A percentile compares a stretch with the other conserved stretches of the same genome.
Evolutionary conservation across 2,329 filamentous ascomycete species (phyloP).

Genomic region (Plenodomus lindquistii): DNA sequence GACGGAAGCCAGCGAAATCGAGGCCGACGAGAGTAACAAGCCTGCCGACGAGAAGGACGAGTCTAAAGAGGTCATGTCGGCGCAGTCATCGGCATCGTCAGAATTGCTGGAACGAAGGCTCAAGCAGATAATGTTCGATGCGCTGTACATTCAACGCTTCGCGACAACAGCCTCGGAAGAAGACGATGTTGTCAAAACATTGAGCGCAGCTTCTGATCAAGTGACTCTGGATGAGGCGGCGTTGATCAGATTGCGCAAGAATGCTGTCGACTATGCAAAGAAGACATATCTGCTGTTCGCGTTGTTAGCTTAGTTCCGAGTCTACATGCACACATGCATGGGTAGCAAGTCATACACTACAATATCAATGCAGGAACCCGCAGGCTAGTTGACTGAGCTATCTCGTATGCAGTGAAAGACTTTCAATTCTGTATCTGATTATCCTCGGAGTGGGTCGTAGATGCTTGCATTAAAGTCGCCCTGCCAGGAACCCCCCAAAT

Average conservation of each 20-base stretch:
- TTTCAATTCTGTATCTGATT: not conserved
- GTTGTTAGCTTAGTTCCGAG: constrained; percentile 54
- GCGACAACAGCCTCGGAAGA: constrained; percentile 10
- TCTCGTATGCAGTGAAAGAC: not conserved
- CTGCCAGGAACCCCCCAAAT: not conserved
- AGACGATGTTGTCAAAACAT: not conserved
- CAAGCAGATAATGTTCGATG: constrained; percentile 50
- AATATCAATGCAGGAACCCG: not conserved
- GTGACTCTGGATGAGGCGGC: constrained; percentile 55
- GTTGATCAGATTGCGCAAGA: constrained; percentile 61
- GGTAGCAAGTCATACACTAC: not conserved
- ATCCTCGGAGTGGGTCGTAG: not conserved
- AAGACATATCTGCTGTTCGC: constrained; percentile 82
- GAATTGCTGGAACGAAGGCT: constrained; percentile 29
- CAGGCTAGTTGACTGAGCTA: not conserved
- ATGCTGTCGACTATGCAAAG: constrained; percentile 78
- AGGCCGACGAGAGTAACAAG: not conserved
- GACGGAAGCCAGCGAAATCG: constrained; percentile 3
- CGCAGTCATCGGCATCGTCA: constrained; percentile 9
- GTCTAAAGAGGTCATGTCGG: constrained; percentile 9
- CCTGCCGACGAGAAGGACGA: constrained; percentile 4
- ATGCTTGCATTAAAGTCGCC: not conserved
- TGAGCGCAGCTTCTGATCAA: constrained; percentile 42
- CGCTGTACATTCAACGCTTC: constrained; percentile 47
- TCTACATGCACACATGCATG: not conserved